Evolutionary conservation across 176 grass and related monocot species (phyloP).

Genomic region (Triticum timopheevii): DNA sequence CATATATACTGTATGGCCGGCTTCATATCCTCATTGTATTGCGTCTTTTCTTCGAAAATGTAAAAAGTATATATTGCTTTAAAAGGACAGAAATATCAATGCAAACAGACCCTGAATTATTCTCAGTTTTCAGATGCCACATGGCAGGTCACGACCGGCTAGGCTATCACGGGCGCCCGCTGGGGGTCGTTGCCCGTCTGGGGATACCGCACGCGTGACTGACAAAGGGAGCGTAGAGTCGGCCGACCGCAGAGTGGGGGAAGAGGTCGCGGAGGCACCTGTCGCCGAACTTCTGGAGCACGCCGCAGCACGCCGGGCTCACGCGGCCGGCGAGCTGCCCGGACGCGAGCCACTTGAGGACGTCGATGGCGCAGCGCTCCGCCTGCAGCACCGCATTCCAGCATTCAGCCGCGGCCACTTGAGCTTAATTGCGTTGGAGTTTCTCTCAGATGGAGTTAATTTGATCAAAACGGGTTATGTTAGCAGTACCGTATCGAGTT

Average conservation of each 20-base stretch:
- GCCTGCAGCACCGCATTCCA: not conserved
- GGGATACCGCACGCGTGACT: slow-evolving; percentile 10
- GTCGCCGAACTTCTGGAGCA: not conserved
- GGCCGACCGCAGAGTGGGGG: slow-evolving; percentile 1
- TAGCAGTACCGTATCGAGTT: no score
- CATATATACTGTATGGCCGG: no score
- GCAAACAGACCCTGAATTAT: not conserved
- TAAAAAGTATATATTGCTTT: no score
- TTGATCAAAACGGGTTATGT: not conserved
- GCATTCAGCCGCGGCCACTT: not conserved
- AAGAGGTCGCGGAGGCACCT: slow-evolving; percentile 17
- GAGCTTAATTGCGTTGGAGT: not conserved
- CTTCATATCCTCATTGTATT: no score
- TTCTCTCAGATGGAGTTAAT: not conserved
- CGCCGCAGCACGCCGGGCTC: slow-evolving; percentile 5
- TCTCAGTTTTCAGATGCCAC: not conserved
- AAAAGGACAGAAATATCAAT: no score
- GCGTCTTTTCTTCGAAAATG: no score
- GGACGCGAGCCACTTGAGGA: slow-evolving; percentile 10
- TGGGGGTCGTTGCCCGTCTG: not conserved
- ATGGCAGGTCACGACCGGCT: not conserved
- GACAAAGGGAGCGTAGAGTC: not conserved
- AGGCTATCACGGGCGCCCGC: not conserved
- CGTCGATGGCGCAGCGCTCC: not conserved
- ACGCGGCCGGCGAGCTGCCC: not conserved